Base-by-base conservation (phyloP, 2,329 filamentous ascomycete species). In the Colletotrichum noveboracense region DNA sequence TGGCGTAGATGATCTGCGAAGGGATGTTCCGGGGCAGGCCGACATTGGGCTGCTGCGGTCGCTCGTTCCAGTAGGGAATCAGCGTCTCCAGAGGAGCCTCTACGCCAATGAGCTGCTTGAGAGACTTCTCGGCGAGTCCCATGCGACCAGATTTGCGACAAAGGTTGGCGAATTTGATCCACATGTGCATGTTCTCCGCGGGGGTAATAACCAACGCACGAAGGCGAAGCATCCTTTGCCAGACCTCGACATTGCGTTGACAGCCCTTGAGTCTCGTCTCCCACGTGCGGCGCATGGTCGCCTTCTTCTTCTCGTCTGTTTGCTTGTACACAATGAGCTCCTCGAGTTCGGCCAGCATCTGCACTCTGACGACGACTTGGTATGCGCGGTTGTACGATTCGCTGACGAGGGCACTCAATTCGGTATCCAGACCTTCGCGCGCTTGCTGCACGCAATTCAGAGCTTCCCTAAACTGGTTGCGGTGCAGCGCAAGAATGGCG, bases 261-360 rank as follows among this genome's bases (percentile, higher is more conserved):
- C 97, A 98, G 16, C 97, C 97, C 82, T 97, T 95, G 32, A 99
- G 89, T 80, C 97, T 94, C 80, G 94, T 97, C 85, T 98, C 98
- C 97, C 97, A 99, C 1, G 97, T 98, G 79, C 93, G 91, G 52
- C 96, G 93, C 93, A 99, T 96, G 2, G 95, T 96, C 32, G 94
- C 94, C 84, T 97, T 95, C 86, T 97, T 98, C 81, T 94, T 94
- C 12, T 92, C 92, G 79, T 98, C 95, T 76, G 95, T 95, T 82
- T 98, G 96, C 86, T 99, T 99, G 89, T 99, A 99, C 9, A 94
- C 92, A 80, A 99, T 98, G 79, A 99, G 96, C 83, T 99, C 97
- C 83, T 99, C 97, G 5, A 99, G 90, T 84, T 99, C 97, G 6
- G 97, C 97, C 80, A 99, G 92, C 97, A 99, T 99, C 85, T 99